These are phyloP conservation scores for Abortiporus biennis DNA, from an alignment of 1,284 basidiomycete genomes.

Conservation along the genomic window DNA sequence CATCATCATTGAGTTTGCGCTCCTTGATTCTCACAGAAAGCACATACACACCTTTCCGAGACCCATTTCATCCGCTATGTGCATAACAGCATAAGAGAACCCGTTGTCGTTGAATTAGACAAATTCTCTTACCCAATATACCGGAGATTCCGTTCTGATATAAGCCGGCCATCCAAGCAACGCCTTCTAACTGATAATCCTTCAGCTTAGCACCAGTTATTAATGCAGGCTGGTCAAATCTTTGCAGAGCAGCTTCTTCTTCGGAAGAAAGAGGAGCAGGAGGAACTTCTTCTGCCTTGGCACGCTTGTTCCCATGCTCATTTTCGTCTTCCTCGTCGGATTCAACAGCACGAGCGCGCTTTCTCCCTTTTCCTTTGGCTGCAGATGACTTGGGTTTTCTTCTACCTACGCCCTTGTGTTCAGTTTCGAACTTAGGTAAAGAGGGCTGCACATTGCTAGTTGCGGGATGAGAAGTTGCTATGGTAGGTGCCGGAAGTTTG, in stretches of 20 bases:
- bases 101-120: not conserved
- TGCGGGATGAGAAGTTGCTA: no score
- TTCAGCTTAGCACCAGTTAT: constrained; percentile 84
- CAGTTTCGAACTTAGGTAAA: constrained; percentile 2
- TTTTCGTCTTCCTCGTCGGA: constrained; percentile 14
- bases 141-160: constrained; percentile 95
- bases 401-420: constrained; percentile 6
- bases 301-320: constrained; percentile 20
- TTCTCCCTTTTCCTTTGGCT: constrained; percentile 13
- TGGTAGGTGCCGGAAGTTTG: not conserved
- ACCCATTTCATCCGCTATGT: constrained; percentile 87
- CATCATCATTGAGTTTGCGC: no score
- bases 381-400: constrained; percentile 13
- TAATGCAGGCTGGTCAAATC: constrained; percentile 66
- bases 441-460: constrained; percentile 7
- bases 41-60: constrained; percentile 63
- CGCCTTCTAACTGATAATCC: constrained; percentile 90
- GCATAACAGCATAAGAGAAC: constrained; percentile 1
- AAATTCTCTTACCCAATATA: constrained; percentile 62
- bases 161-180: constrained; percentile 94
- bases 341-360: constrained; percentile 11
- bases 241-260: constrained; percentile 17
- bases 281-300: constrained; percentile 20
- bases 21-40: not conserved
- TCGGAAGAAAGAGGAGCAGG: constrained; percentile 20